Evolutionary conservation across 202 grass and related monocot genomes (phyloP), one percentile per base, ranked within the genome.

Genomic region (Dendrocalamus latiflorus): DNA sequence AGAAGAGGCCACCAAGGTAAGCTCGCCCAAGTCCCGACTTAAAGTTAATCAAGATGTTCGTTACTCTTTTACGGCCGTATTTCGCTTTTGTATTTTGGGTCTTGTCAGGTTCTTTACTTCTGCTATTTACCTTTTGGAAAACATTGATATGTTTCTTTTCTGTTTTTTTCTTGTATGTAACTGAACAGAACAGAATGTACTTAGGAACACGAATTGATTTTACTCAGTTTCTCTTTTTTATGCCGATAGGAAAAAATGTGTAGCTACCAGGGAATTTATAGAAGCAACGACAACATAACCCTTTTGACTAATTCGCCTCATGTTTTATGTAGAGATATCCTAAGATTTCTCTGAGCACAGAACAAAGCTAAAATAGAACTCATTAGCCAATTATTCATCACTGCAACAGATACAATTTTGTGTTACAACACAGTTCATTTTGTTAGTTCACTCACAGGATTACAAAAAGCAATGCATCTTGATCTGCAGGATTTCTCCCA

Each of bases 401-500:
- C 22, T 47, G 7, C 7, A 80, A 43, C n/a, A 9, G 6, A 72
- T 22, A 2, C 38, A 60, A 54, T 56, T 64, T 80, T 22, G 20
- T 44, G 17, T 47, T 76, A 22, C 6, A 2, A 14, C 62, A 58
- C 1, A 47, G 43, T 36, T 36, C 34, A 36, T 36, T 36, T 36
- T 4, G n/a, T 36, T 36, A 36, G 34, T 36, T 36, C 4, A 36
- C 34, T 36, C 34, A 36, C 0, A 36, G 34, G 34, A 36, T 36
- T 36, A 36, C 34, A 2, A 36, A 36, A 36, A 36, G 34, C 36
- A 57, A 50, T 74, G 22, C 3, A 5, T 74, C 44, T 66, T 68
- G 6, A 74, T 85, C 68, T 91, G 68, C 80, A 94, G 94, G 85
- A 94, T 94, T 89, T 94, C 94, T 80, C 91, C 91, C 55, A 86